Conservation (phyloP, 108 stramenopile genomes). For the Cyclostephanos tholiformis region DNA sequence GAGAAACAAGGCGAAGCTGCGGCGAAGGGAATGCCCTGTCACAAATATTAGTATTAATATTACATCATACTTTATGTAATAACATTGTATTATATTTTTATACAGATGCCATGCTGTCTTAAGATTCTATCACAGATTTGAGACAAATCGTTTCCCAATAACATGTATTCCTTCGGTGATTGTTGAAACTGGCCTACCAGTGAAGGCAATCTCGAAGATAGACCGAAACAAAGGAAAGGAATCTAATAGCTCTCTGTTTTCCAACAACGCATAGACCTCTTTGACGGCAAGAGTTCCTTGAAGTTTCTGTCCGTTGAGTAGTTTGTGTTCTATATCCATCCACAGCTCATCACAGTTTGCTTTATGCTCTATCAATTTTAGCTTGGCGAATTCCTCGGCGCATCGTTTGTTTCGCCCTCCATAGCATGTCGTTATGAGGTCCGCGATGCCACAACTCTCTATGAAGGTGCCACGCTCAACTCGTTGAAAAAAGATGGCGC, state of each 20-base stretch:
- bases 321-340: conserved; percentile 76
- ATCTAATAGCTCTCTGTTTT: conserved; percentile 52
- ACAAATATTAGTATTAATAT: too few relatives aligned
- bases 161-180: conserved; percentile 67
- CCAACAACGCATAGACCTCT: conserved; percentile 82
- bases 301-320: conserved; percentile 93
- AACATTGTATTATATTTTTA: too few relatives aligned
- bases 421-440: conserved; percentile 97
- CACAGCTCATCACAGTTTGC: conserved; percentile 60
- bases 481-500: conserved; percentile 81
- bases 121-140: conserved; percentile 13
- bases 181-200: conserved; percentile 54
- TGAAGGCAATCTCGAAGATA: conserved; percentile 87
- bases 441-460: conserved; percentile 96
- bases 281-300: conserved; percentile 89
- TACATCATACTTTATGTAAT: too few relatives aligned
- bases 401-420: conserved; percentile 96
- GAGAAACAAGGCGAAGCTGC: neutral
- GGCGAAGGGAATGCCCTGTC: neutral
- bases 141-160: conserved; percentile 1
- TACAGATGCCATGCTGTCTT: neutral
- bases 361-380: conserved; percentile 27
- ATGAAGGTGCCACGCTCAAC: conserved; percentile 83
- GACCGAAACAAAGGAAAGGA: conserved; percentile 86
- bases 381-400: conserved; percentile 88